Evolutionary conservation across 2,329 filamentous ascomycete species (phyloP).

Genomic region (Tolypocladium cylindrosporum): DNA sequence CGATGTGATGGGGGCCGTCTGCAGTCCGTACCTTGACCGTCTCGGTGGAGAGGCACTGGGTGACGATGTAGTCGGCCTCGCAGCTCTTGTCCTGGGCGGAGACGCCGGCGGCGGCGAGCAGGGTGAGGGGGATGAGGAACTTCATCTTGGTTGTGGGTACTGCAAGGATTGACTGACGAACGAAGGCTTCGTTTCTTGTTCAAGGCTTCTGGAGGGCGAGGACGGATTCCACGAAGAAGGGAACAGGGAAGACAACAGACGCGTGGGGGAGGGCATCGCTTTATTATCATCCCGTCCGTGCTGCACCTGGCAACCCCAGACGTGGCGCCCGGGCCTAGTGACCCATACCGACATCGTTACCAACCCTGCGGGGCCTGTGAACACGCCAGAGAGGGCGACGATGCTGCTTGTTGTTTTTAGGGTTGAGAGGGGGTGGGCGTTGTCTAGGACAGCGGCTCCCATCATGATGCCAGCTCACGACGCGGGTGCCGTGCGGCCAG

Average conservation of each 20-base stretch:
- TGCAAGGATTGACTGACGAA: not conserved
- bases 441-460: not conserved
- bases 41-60: slow-evolving; percentile 31
- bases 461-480: not conserved
- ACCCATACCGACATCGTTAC: not conserved
- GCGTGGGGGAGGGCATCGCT: not conserved
- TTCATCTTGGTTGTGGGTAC: slow-evolving; percentile 28
- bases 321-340: not conserved
- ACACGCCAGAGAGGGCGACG: not conserved
- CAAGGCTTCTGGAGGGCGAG: not conserved
- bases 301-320: not conserved
- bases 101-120: slow-evolving; percentile 25
- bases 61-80: slow-evolving; percentile 36
- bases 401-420: not conserved
- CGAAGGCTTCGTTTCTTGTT: not conserved
- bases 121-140: slow-evolving; percentile 29
- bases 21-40: slow-evolving; percentile 20
- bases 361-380: not conserved
- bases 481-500: not conserved
- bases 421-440: not conserved
- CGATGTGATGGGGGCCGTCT: not conserved
- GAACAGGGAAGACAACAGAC: not conserved
- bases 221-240: not conserved
- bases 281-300: not conserved
- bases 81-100: slow-evolving; percentile 25